Evolutionary conservation across 495 filamentous ascomycete species (phyloP).

Genomic region (Annulohypoxylon moriforme): DNA sequence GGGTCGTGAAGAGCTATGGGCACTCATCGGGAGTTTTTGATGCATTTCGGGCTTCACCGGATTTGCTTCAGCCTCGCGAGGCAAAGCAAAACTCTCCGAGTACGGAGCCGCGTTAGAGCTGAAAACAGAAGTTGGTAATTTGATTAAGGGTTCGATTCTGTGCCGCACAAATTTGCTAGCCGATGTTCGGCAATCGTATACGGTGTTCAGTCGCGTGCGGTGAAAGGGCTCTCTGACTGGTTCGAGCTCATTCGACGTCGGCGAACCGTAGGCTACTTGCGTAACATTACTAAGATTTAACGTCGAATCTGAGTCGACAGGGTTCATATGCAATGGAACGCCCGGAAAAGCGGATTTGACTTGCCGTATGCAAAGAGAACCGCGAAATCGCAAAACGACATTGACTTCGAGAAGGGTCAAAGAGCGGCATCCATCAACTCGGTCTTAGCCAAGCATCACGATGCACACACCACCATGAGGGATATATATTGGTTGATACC

Average conservation of each 20-base stretch:
- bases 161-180: slow-evolving; percentile 10
- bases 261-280: slow-evolving; percentile 27
- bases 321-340: slow-evolving; percentile 43
- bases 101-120: slow-evolving; percentile 29
- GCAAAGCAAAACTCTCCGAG: slow-evolving; percentile 29
- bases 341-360: slow-evolving; percentile 41
- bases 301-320: slow-evolving; percentile 35
- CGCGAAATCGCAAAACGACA: slow-evolving; percentile 27
- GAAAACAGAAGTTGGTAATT: slow-evolving; percentile 1
- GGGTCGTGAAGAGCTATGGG: slow-evolving; percentile 25
- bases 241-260: slow-evolving; percentile 22
- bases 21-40: slow-evolving; percentile 1
- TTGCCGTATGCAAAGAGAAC: slow-evolving; percentile 40
- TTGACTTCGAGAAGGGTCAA: slow-evolving; percentile 25
- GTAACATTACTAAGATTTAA: slow-evolving; percentile 39
- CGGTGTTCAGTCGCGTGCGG: slow-evolving; percentile 30
- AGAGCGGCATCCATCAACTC: slow-evolving; percentile 32
- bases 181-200: slow-evolving; percentile 36
- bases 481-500: slow-evolving; percentile 41
- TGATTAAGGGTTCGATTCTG: slow-evolving; percentile 3
- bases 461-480: slow-evolving; percentile 39
- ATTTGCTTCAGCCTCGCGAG: slow-evolving; percentile 34
- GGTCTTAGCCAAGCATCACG: slow-evolving; percentile 38
- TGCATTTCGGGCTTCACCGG: slow-evolving; percentile 32
- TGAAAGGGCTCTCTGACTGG: slow-evolving; percentile 21